Base-by-base conservation (phyloP, 1,284 basidiomycete genomes). In the Rhodotorula mucilaginosa region DNA sequence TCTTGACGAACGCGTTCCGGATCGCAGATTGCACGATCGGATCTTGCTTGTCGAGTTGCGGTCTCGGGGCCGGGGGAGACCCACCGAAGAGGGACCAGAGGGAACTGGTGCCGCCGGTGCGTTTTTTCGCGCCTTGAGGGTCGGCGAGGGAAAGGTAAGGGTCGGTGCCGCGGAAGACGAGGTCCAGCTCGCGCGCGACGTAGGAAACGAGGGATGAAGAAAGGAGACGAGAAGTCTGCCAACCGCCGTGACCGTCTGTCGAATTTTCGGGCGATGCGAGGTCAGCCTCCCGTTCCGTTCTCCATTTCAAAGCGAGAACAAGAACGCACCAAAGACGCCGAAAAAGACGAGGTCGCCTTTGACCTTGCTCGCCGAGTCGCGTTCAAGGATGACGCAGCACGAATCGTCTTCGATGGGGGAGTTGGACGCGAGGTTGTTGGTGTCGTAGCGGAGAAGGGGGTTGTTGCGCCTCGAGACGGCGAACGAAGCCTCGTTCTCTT, bases 221-320 rank as follows among this genome's bases (percentile, higher is more conserved):
- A 47, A 99, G 88, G 46, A 97, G 84, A 69, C 88, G 86, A 7
- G 92, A 93, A 1, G 97, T 99, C 68, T 92, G 86, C 74, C 79
- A 85, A 1, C 93, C 97, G 2, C 88, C 85, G 80, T 99, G 97
- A 2, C 97, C 97, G 79, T 99, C 97, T 87, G 95, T 29, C 3
- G 12, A n/a, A 15, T 5, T 10, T 8, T 10, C 39, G 19, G 52
- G n/a, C 47, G 54, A 29, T 29, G 2, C 54, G 10, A 15, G n/a
- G 54, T n/a, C 29, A n/a, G 29, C 26, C 26, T 29, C 15, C 12
- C 49, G 49, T 19, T 51, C 19, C 19, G 19, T 18, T 49, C 18
- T 26, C 19, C 26, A 6, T n/a, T 46, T 23, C 5, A 54, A 29
- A 46, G 39, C 18, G 5, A 65, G 34, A 58, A 34, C 15, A 31